Conservation (phyloP, 169 alveolate genomes). For the Plasmodium vivax region DNA sequence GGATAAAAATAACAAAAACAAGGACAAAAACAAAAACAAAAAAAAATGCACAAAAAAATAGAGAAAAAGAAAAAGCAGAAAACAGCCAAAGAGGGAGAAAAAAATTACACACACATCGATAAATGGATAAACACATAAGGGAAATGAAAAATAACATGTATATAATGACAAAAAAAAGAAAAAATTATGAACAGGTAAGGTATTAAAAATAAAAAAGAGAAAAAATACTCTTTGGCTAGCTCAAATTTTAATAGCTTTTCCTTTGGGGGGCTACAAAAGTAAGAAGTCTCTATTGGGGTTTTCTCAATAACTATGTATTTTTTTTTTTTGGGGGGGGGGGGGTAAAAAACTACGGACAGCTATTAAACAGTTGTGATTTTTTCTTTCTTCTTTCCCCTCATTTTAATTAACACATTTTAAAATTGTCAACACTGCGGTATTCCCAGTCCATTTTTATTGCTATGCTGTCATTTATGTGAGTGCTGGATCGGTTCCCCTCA, state of each 20-base stretch:
- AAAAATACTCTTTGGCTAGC: background rate
- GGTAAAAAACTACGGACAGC: background rate
- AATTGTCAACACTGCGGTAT: background rate
- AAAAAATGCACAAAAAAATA: background rate
- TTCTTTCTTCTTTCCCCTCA: background rate
- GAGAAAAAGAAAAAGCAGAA: background rate
- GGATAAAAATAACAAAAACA: slow-evolving; percentile 18
- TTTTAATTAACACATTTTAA: background rate
- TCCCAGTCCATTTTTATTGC: background rate
- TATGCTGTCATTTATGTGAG: background rate
- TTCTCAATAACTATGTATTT: background rate
- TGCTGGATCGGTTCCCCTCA: background rate
- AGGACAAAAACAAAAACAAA: slow-evolving; percentile 8
- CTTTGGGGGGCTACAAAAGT: background rate
- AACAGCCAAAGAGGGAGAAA: background rate
- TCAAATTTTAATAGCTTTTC: slow-evolving; percentile 10
- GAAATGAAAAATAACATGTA: background rate
- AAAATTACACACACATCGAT: background rate
- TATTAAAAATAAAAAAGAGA: slow-evolving; percentile 7
- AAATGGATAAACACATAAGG: background rate
- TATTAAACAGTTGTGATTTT: background rate
- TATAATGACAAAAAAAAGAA: background rate
- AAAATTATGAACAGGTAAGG: background rate
- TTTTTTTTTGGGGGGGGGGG: background rate
- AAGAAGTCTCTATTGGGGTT: background rate